Conservation (phyloP, 306 rosid genomes). For the Casuarina equisetifolia region DNA sequence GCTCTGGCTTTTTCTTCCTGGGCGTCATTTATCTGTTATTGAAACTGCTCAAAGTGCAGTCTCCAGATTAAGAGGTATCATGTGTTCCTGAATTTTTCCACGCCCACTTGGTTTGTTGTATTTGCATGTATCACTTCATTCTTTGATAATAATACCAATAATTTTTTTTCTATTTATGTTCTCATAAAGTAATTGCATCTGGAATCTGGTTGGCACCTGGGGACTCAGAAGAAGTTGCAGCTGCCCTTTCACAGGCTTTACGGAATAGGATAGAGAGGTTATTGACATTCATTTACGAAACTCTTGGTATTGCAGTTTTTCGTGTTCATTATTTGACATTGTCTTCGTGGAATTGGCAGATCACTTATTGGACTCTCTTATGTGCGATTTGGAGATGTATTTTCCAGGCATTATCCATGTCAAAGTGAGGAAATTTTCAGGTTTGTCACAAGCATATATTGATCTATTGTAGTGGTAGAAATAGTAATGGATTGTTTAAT, state of each 20-base stretch:
- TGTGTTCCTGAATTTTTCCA: slow-evolving; percentile 20
- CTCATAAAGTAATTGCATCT: slow-evolving; percentile 69
- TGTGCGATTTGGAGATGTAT: slow-evolving; percentile 94
- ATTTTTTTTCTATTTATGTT: slow-evolving; percentile 27
- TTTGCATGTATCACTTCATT: slow-evolving; percentile 5
- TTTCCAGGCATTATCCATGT: slow-evolving; percentile 68
- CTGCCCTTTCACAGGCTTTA: slow-evolving; percentile 94
- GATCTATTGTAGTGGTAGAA: slow-evolving; percentile 5
- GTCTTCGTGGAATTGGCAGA: slow-evolving; percentile 51
- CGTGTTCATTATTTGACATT: slow-evolving; percentile 32
- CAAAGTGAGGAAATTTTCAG: slow-evolving; percentile 81
- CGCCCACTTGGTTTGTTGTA: background rate
- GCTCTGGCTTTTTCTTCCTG: slow-evolving; percentile 98
- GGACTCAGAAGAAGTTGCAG: slow-evolving; percentile 94
- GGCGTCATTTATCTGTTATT: slow-evolving; percentile 69
- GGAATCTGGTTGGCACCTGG: slow-evolving; percentile 98
- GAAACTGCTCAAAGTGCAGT: slow-evolving; percentile 80
- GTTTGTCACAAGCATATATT: slow-evolving; percentile 40
- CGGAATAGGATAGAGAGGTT: slow-evolving; percentile 88
- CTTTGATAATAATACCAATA: slow-evolving; percentile 21
- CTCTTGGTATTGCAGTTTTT: slow-evolving; percentile 25
- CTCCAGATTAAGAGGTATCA: slow-evolving; percentile 78
- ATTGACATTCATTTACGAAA: slow-evolving; percentile 16
- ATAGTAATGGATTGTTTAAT: background rate
- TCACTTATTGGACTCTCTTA: slow-evolving; percentile 69